Conservation (phyloP, 805 yeast genomes). For the Metschnikowia lochheadii region DNA sequence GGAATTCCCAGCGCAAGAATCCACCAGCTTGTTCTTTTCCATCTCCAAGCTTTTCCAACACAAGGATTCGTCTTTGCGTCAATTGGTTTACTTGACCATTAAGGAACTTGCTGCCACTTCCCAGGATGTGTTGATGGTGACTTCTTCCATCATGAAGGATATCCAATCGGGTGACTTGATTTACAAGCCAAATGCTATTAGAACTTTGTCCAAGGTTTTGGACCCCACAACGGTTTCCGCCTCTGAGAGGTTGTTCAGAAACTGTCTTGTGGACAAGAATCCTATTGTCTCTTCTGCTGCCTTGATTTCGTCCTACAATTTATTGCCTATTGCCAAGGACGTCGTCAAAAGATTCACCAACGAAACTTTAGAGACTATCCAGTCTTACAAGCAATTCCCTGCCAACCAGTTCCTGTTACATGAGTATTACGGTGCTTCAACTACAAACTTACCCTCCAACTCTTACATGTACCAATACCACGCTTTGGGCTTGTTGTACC, state of each 20-base stretch:
- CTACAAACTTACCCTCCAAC: constrained; percentile 55
- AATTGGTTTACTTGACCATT: constrained; percentile 88
- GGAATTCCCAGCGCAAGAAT: constrained; percentile 79
- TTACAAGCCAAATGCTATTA: constrained; percentile 90
- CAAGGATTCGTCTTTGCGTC: constrained; percentile 81
- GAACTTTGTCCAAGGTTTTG: constrained; percentile 84
- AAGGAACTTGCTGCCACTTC: constrained; percentile 84
- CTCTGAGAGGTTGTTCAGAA: constrained; percentile 87
- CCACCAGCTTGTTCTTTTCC: constrained; percentile 88
- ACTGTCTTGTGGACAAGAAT: constrained; percentile 86
- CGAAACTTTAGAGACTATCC: constrained; percentile 89
- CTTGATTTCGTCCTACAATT: constrained; percentile 81
- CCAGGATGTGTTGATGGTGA: constrained; percentile 93
- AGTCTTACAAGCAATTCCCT: constrained; percentile 54
- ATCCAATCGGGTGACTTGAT: constrained; percentile 83
- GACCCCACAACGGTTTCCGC: constrained; percentile 90
- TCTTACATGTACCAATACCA: constrained; percentile 90
- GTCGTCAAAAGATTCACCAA: constrained; percentile 91
- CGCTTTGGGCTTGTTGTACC: constrained; percentile 86
- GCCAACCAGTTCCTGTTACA: constrained; percentile 47
- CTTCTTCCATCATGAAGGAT: constrained; percentile 97
- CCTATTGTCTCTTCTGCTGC: constrained; percentile 94
- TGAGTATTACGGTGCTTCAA: constrained; percentile 52
- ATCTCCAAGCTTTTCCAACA: constrained; percentile 94
- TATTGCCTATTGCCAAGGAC: constrained; percentile 84